Base-by-base conservation (phyloP, 805 yeast genomes). In the Kluyveromyces aestuarii region DNA sequence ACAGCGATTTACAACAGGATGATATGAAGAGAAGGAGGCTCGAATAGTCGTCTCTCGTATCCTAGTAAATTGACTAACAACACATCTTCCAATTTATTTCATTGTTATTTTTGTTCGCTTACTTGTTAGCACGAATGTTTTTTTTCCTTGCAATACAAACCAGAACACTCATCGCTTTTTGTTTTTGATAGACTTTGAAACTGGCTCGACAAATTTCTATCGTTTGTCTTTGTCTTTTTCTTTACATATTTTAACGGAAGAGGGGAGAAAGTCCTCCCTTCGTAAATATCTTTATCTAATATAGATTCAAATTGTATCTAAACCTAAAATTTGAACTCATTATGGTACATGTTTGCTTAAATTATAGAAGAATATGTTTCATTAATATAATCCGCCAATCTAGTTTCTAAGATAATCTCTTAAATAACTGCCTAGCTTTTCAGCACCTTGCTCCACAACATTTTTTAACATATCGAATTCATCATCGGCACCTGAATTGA, bases 361-460 rank as follows among this genome's bases (percentile, higher is more conserved):
- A 30, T 13, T 10, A 30, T 30, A 30, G 35, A 30, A 3, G 14
- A 13, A 30, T 30, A 19, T 14, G 6, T 21, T 21, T 17, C 14
- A 10, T 10, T 19, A 38, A 21, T 21, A 21, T 21, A 21, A 21
- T 21, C 25, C 25, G 6, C 11, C 10, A 18, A 30, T 7, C 36
- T 41, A 67, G 44, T 64, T 72, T 60, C 79, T 79, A 63, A 91
- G 71, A 60, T 87, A 88, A 62, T 91, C 97, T 60, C 98, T 80
- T 71, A 93, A 73, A 63, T 84, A 81, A 27, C 83, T 84, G 27
- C 95, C 87, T 48, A 91, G 72, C 68, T 87, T 89, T 62, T 82
- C 85, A 21, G 97, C 98, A 50, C 98, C 98, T 55, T 81, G 86
- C 68, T 91, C 98, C 54, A 93, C 76, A 14, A 89, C 96, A 66